These are phyloP conservation scores for Coniochaeta hoffmannii DNA, from an alignment of 2,329 filamentous ascomycete species.

Conservation along the genomic window DNA sequence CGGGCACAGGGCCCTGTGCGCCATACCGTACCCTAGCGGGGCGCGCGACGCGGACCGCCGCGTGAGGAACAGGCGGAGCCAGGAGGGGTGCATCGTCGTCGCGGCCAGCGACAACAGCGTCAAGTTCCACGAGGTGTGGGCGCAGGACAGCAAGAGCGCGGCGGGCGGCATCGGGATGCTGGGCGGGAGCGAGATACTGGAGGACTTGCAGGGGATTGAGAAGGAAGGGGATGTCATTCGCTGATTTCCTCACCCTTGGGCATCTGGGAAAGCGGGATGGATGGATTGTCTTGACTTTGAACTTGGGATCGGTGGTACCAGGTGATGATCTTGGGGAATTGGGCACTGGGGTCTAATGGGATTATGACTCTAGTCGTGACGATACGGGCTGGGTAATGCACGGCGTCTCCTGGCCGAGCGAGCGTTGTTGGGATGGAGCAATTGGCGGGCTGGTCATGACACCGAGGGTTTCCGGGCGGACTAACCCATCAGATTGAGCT, in stretches of 20 bases:
- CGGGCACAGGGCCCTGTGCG: constrained; percentile 74
- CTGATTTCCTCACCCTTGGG: constrained; percentile 27
- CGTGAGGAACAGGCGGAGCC: constrained; percentile 40
- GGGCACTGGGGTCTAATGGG: neutral
- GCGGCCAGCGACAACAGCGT: constrained; percentile 87
- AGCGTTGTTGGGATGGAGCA: neutral
- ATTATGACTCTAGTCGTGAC: neutral
- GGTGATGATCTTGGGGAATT: neutral
- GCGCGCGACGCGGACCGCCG: constrained; percentile 23
- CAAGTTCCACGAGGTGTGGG: constrained; percentile 95
- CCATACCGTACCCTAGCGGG: constrained; percentile 69
- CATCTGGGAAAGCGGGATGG: neutral
- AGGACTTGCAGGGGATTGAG: constrained; percentile 73
- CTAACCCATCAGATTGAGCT: neutral
- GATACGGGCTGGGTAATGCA: neutral
- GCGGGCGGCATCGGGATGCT: constrained; percentile 52
- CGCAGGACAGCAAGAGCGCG: constrained; percentile 49
- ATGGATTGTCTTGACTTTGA: neutral
- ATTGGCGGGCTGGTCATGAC: neutral
- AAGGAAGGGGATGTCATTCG: constrained; percentile 66
- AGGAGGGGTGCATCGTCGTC: constrained; percentile 82
- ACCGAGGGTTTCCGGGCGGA: neutral
- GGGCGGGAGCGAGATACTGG: constrained; percentile 78
- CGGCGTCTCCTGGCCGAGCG: neutral
- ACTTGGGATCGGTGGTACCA: neutral